These are phyloP conservation scores for Vigna reflexopilosa DNA, from an alignment of 306 rosid genomes.

Conservation along the genomic window DNA sequence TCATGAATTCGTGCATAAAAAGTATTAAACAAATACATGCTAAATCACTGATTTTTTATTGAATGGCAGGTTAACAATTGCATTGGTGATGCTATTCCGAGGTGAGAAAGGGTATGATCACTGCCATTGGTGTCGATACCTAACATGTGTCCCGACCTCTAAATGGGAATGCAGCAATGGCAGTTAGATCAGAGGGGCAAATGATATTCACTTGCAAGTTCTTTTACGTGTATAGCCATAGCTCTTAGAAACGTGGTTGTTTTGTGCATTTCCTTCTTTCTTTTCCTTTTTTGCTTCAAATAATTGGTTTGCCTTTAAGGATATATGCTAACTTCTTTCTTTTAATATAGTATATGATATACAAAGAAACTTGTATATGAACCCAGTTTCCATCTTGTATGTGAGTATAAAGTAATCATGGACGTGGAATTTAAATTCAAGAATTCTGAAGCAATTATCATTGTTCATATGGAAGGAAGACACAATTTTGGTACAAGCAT, in stretches of 20 bases:
- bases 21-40: neutral
- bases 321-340: slow-evolving; percentile 5
- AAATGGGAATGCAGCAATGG: slow-evolving; percentile 65
- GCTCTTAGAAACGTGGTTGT: slow-evolving; percentile 35
- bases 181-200: slow-evolving; percentile 27
- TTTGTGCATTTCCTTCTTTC: neutral
- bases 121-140: slow-evolving; percentile 83
- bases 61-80: slow-evolving; percentile 60
- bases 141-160: slow-evolving; percentile 75
- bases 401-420: too few relatives aligned
- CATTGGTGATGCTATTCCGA: slow-evolving; percentile 69
- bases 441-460: neutral
- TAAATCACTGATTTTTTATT: slow-evolving; percentile 12
- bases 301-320: slow-evolving; percentile 37
- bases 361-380: slow-evolving; percentile 42
- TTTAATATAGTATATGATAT: neutral
- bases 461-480: slow-evolving; percentile 11
- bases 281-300: neutral
- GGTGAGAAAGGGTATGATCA: slow-evolving; percentile 71
- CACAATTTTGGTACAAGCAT: too few relatives aligned
- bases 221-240: slow-evolving; percentile 38
- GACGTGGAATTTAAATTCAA: neutral
- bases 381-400: neutral
- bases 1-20: neutral
- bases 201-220: neutral